Evolutionary conservation across 2,329 filamentous ascomycete genomes (phyloP).

Genomic region (Aspergillus tubingensis): DNA sequence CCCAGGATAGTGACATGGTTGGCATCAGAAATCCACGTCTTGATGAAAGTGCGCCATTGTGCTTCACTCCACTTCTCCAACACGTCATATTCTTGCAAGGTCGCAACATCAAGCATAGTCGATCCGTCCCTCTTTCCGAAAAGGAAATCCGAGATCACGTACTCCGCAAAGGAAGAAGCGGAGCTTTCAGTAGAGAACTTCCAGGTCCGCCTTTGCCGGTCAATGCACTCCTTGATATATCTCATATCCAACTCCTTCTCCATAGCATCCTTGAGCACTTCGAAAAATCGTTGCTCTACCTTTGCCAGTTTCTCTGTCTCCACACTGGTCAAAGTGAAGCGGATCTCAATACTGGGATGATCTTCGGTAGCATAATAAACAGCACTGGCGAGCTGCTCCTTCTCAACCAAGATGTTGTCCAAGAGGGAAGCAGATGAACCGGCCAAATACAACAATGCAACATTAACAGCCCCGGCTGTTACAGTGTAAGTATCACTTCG

Average conservation of each 20-base stretch:
- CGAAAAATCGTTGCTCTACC: constrained; percentile 82
- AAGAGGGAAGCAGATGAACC: constrained; percentile 91
- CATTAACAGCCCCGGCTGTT: constrained; percentile 68
- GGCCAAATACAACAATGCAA: constrained; percentile 82
- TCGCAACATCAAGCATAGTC: constrained; percentile 63
- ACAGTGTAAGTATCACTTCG: constrained; percentile 21
- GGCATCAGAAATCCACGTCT: constrained; percentile 81
- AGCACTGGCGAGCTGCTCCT: constrained; percentile 85
- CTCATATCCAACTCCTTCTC: constrained; percentile 78
- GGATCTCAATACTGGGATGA: constrained; percentile 79
- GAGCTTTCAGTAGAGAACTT: constrained; percentile 82
- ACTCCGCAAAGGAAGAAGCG: constrained; percentile 76
- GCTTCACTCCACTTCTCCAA: constrained; percentile 78
- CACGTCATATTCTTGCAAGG: constrained; percentile 60
- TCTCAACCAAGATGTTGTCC: constrained; percentile 90
- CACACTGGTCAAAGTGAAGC: constrained; percentile 82
- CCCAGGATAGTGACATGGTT: constrained; percentile 86
- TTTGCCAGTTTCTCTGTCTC: constrained; percentile 80
- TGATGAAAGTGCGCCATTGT: constrained; percentile 80
- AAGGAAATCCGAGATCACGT: constrained; percentile 88
- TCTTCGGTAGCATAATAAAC: constrained; percentile 78
- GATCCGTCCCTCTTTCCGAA: constrained; percentile 86
- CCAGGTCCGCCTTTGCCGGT: constrained; percentile 75
- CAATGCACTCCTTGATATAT: constrained; percentile 86
- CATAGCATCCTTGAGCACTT: constrained; percentile 78